These are phyloP conservation scores for Aspergillus quadrilineatus DNA, from an alignment of 2,329 filamentous ascomycete genomes.

Conservation along the genomic window DNA sequence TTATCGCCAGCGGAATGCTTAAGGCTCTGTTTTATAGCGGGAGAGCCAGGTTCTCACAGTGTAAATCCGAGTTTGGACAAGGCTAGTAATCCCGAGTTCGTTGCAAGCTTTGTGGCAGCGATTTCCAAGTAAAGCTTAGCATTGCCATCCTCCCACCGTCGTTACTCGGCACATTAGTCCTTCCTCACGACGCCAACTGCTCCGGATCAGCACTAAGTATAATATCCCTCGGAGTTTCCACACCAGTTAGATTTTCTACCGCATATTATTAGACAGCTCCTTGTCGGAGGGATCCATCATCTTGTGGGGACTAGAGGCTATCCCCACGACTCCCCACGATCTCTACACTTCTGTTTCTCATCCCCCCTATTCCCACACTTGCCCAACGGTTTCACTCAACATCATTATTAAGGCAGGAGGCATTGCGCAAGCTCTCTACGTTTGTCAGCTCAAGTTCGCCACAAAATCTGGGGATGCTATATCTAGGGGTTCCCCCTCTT, in stretches of 20 bases:
- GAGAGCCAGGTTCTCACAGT: too few relatives aligned
- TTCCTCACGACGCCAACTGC: not conserved
- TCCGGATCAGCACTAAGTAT: too few relatives aligned
- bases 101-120: not conserved
- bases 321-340: conserved; percentile 11
- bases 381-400: not conserved
- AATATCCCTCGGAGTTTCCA: too few relatives aligned
- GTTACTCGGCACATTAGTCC: not conserved
- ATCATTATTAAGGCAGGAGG: not conserved
- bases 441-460: not conserved
- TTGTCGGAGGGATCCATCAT: not conserved
- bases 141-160: not conserved
- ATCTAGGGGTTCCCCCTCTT: not conserved
- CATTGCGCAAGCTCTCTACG: not conserved
- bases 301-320: not conserved
- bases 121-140: not conserved
- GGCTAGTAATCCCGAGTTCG: not conserved
- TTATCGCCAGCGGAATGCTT: too few relatives aligned
- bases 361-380: conserved; percentile 1
- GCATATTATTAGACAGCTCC: not conserved
- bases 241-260: too few relatives aligned
- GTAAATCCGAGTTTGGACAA: too few relatives aligned
- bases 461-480: not conserved
- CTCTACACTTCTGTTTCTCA: not conserved
- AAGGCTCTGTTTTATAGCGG: too few relatives aligned